These are phyloP conservation scores for Penicillium sp. DNA, from an alignment of 2,329 filamentous ascomycete species.

Conservation along the genomic window DNA sequence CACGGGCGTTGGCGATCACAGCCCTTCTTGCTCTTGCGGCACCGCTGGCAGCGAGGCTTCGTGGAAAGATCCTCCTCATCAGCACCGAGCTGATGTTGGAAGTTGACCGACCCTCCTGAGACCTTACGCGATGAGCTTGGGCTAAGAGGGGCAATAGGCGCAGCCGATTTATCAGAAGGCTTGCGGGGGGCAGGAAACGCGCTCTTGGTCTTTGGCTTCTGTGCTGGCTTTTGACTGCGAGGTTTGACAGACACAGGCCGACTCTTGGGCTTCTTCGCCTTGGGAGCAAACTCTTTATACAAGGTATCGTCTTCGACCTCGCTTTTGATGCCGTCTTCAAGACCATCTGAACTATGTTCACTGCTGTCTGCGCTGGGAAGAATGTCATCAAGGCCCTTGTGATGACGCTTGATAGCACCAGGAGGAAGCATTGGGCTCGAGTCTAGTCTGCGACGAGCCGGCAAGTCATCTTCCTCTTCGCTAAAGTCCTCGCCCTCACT, in stretches of 20 bases:
- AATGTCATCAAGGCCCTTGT: slow-evolving; percentile 53
- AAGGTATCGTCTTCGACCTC: slow-evolving; percentile 50
- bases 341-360: slow-evolving; percentile 62
- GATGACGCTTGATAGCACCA: slow-evolving; percentile 45
- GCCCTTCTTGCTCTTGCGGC: slow-evolving; percentile 99
- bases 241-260: slow-evolving; percentile 40
- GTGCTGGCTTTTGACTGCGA: slow-evolving; percentile 29
- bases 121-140: slow-evolving; percentile 56
- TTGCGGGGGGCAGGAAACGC: slow-evolving; percentile 39
- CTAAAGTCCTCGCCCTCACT: slow-evolving; percentile 68
- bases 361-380: slow-evolving; percentile 58
- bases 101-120: slow-evolving; percentile 59
- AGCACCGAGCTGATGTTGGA: slow-evolving; percentile 60
- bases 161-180: slow-evolving; percentile 33
- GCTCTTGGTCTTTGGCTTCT: slow-evolving; percentile 37
- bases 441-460: slow-evolving; percentile 43
- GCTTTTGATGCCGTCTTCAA: slow-evolving; percentile 55
- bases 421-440: slow-evolving; percentile 47
- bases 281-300: slow-evolving; percentile 41
- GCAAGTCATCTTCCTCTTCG: slow-evolving; percentile 61
- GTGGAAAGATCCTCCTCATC: slow-evolving; percentile 90
- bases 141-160: slow-evolving; percentile 26
- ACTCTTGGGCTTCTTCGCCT: slow-evolving; percentile 54
- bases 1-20: slow-evolving; percentile 96
- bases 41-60: slow-evolving; percentile 95